Percentiles rank a stretch among this genome's conserved stretches.
phyloP scores from a whole-genome alignment of 2,329 filamentous ascomycete genomes.

The Metarhizium sp. region DNA sequence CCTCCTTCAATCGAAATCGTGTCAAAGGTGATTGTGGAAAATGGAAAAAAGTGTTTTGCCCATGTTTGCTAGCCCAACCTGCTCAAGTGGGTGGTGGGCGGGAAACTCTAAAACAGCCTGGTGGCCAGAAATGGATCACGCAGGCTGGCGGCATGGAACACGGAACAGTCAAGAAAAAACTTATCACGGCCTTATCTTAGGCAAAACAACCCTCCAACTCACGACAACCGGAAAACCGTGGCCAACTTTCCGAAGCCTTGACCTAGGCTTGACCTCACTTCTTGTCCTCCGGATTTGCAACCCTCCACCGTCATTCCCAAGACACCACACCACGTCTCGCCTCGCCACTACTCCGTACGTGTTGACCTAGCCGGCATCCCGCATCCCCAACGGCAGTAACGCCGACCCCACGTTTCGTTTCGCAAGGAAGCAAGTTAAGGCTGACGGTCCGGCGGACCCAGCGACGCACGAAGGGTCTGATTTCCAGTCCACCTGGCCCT shows the following conservation, averaged over 20 bases:
- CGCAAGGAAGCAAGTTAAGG: neutral
- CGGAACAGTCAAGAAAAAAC: neutral
- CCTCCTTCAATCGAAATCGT: neutral
- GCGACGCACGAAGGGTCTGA: neutral
- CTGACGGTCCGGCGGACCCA: neutral
- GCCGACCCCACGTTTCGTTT: neutral
- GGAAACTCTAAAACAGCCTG: neutral
- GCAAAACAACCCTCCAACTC: neutral
- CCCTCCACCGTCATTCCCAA: neutral
- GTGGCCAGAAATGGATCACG: neutral
- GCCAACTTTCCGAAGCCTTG: neutral
- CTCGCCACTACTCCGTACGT: neutral
- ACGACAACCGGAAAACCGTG: neutral
- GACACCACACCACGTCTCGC: neutral
- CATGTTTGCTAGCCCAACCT: neutral
- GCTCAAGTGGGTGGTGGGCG: neutral
- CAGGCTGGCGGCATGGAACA: neutral
- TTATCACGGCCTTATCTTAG: neutral
- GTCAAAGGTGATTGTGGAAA: neutral
- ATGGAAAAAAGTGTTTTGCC: too few relatives aligned
- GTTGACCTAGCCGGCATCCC: neutral
- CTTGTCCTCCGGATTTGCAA: neutral
- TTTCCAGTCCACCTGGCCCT: neutral
- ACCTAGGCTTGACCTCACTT: neutral
- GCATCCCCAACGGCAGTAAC: neutral